Evolutionary conservation across 257 asterid genomes (phyloP).

Genomic region (Verbena officinalis): DNA sequence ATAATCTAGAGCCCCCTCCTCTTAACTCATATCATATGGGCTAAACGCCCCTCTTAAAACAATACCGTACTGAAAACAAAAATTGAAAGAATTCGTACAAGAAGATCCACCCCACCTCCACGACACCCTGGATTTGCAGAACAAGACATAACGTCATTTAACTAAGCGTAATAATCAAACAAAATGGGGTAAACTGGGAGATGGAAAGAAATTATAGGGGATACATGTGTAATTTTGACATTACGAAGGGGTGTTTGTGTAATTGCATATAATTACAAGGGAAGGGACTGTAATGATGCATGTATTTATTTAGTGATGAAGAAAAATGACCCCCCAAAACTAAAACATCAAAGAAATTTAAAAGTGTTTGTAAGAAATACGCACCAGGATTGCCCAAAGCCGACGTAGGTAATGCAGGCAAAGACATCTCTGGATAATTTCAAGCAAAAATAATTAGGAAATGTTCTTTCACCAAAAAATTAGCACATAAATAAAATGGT

Average conservation of each 20-base stretch:
- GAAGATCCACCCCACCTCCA: constrained; percentile 40
- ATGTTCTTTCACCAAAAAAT: constrained; percentile 1
- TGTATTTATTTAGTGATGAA: too few species aligned
- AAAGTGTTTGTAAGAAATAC: too few species aligned
- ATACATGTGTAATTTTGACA: too few species aligned
- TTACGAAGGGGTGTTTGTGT: too few species aligned
- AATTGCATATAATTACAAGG: too few species aligned
- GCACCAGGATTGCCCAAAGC: constrained; percentile 60
- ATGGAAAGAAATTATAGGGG: too few species aligned
- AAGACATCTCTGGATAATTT: constrained; percentile 82
- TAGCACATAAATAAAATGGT: constrained; percentile 1
- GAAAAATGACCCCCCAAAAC: neutral
- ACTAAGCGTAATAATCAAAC: too few species aligned
- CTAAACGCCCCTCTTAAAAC: constrained; percentile 43
- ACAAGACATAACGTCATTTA: constrained; percentile 25
- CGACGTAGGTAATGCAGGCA: constrained; percentile 93
- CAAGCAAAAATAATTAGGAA: constrained; percentile 26
- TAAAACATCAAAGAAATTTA: neutral
- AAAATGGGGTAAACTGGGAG: too few species aligned
- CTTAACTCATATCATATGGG: constrained; percentile 41
- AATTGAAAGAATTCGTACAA: constrained; percentile 61
- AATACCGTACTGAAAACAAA: constrained; percentile 50
- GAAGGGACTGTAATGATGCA: neutral
- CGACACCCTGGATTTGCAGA: constrained; percentile 46
- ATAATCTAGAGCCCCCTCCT: constrained; percentile 38